Conservation (phyloP, 495 filamentous ascomycete genomes). For the Penicillium subrubescens region DNA sequence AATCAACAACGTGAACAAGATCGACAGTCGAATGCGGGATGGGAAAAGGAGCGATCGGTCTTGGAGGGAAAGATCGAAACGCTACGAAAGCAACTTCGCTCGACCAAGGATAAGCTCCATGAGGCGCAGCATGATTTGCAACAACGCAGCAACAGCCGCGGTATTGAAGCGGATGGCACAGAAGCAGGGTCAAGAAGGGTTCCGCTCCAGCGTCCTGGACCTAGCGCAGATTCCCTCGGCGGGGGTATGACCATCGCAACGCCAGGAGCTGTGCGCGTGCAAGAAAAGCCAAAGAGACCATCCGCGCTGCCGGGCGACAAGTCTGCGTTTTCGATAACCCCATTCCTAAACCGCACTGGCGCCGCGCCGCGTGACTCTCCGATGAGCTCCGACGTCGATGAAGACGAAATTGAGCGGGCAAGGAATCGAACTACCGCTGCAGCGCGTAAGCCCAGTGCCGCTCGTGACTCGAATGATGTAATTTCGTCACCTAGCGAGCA, state of each 20-base stretch:
- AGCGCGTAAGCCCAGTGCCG: constrained; percentile 5
- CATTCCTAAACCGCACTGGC: constrained; percentile 79
- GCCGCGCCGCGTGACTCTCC: constrained; percentile 50
- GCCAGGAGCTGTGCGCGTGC: constrained; percentile 61
- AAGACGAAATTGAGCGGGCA: constrained; percentile 26
- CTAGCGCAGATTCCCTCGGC: constrained; percentile 43
- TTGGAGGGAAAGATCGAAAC: constrained; percentile 70
- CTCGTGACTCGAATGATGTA: neutral
- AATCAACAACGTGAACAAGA: constrained; percentile 37
- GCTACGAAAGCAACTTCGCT: constrained; percentile 64
- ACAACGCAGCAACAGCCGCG: constrained; percentile 35
- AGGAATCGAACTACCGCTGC: neutral
- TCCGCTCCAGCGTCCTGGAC: constrained; percentile 44
- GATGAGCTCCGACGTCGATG: constrained; percentile 35
- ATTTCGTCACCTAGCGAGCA: neutral
- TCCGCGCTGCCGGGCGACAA: constrained; percentile 73
- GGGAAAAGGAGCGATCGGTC: constrained; percentile 55
- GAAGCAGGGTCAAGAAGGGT: constrained; percentile 40
- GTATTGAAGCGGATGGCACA: constrained; percentile 21
- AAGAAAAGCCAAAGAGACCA: constrained; percentile 54
- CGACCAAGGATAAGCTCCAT: constrained; percentile 71
- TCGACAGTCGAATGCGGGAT: constrained; percentile 42
- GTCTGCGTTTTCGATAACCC: constrained; percentile 89
- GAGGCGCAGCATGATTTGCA: constrained; percentile 49
- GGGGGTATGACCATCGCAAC: constrained; percentile 63